Evolutionary conservation across 495 filamentous ascomycete genomes (phyloP).

Genomic region (Neurospora sp.): DNA sequence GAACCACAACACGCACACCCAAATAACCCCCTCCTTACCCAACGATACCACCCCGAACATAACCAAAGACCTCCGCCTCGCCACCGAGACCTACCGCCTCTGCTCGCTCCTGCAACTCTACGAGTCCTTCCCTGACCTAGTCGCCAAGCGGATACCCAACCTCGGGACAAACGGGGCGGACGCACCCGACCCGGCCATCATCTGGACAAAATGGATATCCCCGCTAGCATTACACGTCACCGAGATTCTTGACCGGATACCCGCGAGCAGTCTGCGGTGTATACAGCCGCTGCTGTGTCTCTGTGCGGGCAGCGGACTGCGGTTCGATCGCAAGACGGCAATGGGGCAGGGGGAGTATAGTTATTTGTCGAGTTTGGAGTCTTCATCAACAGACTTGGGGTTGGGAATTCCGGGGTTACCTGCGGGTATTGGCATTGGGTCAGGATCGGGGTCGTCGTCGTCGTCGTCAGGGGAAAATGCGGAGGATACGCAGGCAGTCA

Average conservation of each 20-base stretch:
- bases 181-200: conserved; percentile 1
- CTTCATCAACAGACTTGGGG: neutral
- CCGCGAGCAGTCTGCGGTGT: conserved; percentile 14
- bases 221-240: conserved; percentile 19
- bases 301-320: conserved; percentile 22
- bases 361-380: conserved; percentile 10
- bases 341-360: conserved; percentile 5
- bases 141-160: conserved; percentile 12
- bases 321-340: conserved; percentile 17
- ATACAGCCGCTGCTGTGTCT: conserved; percentile 26
- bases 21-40: neutral
- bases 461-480: neutral
- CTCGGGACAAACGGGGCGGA: neutral
- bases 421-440: neutral
- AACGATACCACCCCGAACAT: neutral
- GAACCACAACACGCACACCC: neutral
- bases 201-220: conserved; percentile 18
- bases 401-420: neutral
- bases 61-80: conserved; percentile 7
- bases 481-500: conserved; percentile 5
- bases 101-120: conserved; percentile 24
- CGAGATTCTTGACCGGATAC: conserved; percentile 13
- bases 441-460: neutral
- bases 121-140: conserved; percentile 22
- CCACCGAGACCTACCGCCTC: conserved; percentile 22